Base-by-base conservation (phyloP, 352 stramenopile species). In the Pythium chondricola region DNA sequence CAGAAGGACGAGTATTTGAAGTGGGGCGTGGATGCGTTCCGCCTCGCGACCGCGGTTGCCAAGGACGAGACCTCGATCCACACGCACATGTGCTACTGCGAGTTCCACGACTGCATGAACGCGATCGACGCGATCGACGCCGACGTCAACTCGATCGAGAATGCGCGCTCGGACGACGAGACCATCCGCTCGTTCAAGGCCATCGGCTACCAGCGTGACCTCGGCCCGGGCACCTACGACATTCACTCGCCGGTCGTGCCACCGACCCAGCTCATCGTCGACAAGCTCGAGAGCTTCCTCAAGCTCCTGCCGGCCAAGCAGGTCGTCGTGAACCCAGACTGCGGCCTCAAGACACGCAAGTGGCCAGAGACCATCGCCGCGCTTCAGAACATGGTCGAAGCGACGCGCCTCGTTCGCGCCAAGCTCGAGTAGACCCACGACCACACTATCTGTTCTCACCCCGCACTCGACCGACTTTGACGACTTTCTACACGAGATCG, bases 51-150 rank as follows among this genome's bases (percentile, higher is more conserved):
- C 2, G 84, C 74, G 25, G 80, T 88, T 10, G 87, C 85, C 27
- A 79, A 85, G 61, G 88, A 91, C 58, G 69, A 84, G 58, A 97
- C 88, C 14, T 92, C 90, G 41, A 95, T 97, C 65, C 88, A 97
- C 75, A 97, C 88, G 31, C 90, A 97, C 83, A 97, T 97, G 87
- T 97, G 90, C 83, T 97, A 97, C 80, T 96, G 85, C 69, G 88
- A 97, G 66, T 97, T 97, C 63, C 58, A 84, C 7, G 90, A 97
- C 72, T 96, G 85, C 68, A 96, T 97, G 84, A 71, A 88, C 48
- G 84, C 88, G 25, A 97, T 97, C 46, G 86, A 95, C 52, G 77
- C 78, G 20, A 85, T 97, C 30, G 90, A 97, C 59, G 87, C 87
- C 2, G 90, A 97, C 47, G 85, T 96, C n/a, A 96, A 96, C 73